phyloP scores from a whole-genome alignment of 1,284 basidiomycete genomes.

The Rhizopogon parksii region DNA sequence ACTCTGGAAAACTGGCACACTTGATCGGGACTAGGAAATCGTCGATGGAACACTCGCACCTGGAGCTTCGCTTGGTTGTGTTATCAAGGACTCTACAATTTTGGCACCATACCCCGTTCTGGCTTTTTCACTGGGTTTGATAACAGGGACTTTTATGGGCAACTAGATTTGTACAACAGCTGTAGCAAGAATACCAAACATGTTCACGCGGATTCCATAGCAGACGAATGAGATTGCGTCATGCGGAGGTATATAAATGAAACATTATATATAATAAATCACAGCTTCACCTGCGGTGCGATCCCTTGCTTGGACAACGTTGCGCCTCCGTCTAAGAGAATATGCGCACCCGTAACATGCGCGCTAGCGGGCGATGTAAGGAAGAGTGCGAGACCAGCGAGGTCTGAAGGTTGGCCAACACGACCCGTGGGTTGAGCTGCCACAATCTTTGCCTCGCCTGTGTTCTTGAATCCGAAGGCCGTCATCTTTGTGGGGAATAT shows the following conservation, averaged over 20 bases:
- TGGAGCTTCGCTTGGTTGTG: neutral
- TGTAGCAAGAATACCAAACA: neutral
- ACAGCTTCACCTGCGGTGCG: conserved; percentile 37
- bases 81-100: neutral
- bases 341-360: conserved; percentile 70
- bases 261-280: neutral
- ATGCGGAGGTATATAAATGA: neutral
- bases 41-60: neutral
- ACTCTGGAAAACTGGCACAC: conserved; percentile 35
- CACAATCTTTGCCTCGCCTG: conserved; percentile 48
- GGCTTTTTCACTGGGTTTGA: neutral
- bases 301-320: conserved; percentile 18
- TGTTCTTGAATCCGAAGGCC: conserved; percentile 59
- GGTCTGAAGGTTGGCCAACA: conserved; percentile 61
- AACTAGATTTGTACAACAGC: neutral
- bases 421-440: conserved; percentile 61
- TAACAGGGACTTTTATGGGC: neutral
- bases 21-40: conserved; percentile 9
- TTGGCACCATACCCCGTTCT: neutral
- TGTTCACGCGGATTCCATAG: neutral
- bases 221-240: neutral
- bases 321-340: conserved; percentile 60
- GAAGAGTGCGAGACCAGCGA: conserved; percentile 72
- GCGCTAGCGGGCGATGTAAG: conserved; percentile 64
- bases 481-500: conserved; percentile 89